Base-by-base conservation (phyloP, 2,329 filamentous ascomycete species). In the Sporothrix schenckii region DNA sequence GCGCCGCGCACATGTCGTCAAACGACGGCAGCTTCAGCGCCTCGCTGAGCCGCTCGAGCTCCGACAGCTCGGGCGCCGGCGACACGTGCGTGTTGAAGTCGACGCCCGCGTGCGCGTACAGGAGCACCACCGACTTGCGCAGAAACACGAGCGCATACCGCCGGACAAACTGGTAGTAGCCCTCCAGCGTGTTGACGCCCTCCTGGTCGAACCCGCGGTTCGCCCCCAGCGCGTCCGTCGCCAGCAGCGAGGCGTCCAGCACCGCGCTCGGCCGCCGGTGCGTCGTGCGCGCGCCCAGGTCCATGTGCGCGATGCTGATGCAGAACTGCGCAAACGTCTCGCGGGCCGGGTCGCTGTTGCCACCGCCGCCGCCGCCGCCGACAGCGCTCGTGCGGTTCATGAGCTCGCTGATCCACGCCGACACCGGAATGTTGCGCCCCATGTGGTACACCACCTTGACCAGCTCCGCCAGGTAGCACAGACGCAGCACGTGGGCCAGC, bases 391-490 rank as follows among this genome's bases (percentile, higher is more conserved):
- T 78, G 19, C 80, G 79, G 70, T 80, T 80, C 69, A 80, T 76
- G 68, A 87, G 80, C 56, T 79, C 79, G 34, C 81, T 79, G 13
- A 86, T 76, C 83, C 85, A 89, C 68, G 79, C 80, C 6, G 81
- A 79, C 3, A 81, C 77, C 0, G 85, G 82, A 61, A 88, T 84
- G 76, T 87, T 87, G 65, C 83, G 83, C 30, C 83, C 83, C 78
- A 88, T 83, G 75, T 87, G 83, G 72, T 84, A 85, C 19, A 93
- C 85, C 6, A 93, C 89, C 80, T 97, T 96, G 72, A 96, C 88
- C 70, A 99, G 88, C 80, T 99, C 95, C 2, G 92, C 92, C 69
- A 97, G 85, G 77, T 97, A 97, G 80, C 93, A 97, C 60, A 98
- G 83, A 50, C 91, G 89, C 66, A 98, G 80, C 67, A 98, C 80